Evolutionary conservation across 345 rosid genomes (phyloP).

Genomic region (Citropsis articulata): DNA sequence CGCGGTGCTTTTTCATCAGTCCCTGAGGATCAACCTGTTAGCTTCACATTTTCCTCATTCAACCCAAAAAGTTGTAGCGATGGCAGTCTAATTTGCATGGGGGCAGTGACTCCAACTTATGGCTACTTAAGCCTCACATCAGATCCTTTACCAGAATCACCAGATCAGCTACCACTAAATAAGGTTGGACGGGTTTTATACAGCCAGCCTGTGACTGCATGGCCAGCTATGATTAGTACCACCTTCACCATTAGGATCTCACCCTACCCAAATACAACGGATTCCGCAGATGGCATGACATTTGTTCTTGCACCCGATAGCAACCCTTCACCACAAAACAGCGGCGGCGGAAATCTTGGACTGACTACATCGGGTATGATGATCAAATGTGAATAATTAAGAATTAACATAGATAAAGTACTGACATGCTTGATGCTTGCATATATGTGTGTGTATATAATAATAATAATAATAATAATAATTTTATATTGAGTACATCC

Average conservation of each 20-base stretch:
- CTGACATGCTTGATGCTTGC: neutral
- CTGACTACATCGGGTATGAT: constrained; percentile 9
- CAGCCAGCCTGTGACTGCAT: constrained; percentile 23
- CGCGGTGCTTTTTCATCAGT: constrained; percentile 1
- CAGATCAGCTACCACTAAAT: neutral
- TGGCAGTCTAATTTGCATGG: constrained; percentile 30
- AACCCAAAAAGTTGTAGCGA: constrained; percentile 13
- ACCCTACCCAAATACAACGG: neutral
- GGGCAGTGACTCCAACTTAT: constrained; percentile 8
- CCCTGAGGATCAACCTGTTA: neutral
- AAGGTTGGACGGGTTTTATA: constrained; percentile 27
- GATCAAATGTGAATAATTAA: no score
- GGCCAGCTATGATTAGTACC: constrained; percentile 34
- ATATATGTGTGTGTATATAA: neutral
- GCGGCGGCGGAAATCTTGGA: neutral
- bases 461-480: no score
- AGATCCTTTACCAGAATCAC: neutral
- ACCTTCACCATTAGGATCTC: constrained; percentile 32
- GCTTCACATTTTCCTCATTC: constrained; percentile 27
- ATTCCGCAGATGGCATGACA: constrained; percentile 33
- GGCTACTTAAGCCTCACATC: constrained; percentile 31
- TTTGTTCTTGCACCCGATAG: constrained; percentile 28
- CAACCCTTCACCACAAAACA: constrained; percentile 18
- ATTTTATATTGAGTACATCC: no score
- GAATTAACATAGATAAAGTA: no score